Conservation (phyloP, 1,139 yeast genomes). For the Nakaseomyces sp. region DNA sequence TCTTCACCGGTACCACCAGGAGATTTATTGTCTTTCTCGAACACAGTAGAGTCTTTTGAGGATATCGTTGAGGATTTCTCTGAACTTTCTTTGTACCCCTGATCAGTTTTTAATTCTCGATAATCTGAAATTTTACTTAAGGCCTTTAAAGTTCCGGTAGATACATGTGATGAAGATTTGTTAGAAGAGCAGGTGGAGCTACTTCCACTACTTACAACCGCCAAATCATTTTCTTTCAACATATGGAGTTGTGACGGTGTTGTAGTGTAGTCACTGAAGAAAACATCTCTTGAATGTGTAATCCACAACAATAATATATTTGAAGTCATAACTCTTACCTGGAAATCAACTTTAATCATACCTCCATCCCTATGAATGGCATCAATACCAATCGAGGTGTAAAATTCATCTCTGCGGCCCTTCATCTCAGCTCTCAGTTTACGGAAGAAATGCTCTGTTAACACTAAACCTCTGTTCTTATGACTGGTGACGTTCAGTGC, state of each 20-base stretch:
- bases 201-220: slow-evolving; percentile 27
- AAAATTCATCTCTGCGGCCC: slow-evolving; percentile 34
- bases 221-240: slow-evolving; percentile 31
- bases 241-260: slow-evolving; percentile 34
- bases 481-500: slow-evolving; percentile 31
- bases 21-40: slow-evolving; percentile 1
- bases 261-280: slow-evolving; percentile 24
- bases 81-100: slow-evolving; percentile 8
- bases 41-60: slow-evolving; percentile 1
- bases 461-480: slow-evolving; percentile 44
- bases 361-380: slow-evolving; percentile 69
- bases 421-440: slow-evolving; percentile 36
- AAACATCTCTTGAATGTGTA: slow-evolving; percentile 57
- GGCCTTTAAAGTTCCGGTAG: slow-evolving; percentile 10
- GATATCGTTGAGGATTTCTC: neutral
- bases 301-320: slow-evolving; percentile 70
- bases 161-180: slow-evolving; percentile 14
- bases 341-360: slow-evolving; percentile 63
- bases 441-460: slow-evolving; percentile 87
- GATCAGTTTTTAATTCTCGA: slow-evolving; percentile 1
- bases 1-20: neutral
- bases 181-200: slow-evolving; percentile 26
- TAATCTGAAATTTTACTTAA: slow-evolving; percentile 5
- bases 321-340: slow-evolving; percentile 58
- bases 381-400: slow-evolving; percentile 55